phyloP scores from a whole-genome alignment of 2,329 filamentous ascomycete species.

The Parascedosporium putredinis region DNA sequence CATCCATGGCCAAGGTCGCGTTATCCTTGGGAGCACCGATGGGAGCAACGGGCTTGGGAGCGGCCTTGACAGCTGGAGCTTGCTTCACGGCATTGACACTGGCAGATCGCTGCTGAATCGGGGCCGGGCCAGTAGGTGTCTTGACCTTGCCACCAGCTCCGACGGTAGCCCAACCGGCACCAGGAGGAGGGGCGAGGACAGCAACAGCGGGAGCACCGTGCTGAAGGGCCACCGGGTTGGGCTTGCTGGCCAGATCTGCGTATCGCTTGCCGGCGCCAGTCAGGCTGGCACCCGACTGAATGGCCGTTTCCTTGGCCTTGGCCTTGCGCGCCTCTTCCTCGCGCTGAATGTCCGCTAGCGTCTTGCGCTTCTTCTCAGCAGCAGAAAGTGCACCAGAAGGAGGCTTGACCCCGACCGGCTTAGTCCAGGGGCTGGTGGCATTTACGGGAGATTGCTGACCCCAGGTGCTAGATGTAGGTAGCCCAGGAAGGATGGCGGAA shows the following conservation, averaged over 20 bases:
- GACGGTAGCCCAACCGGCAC: constrained; percentile 79
- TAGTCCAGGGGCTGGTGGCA: constrained; percentile 57
- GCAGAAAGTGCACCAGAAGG: constrained; percentile 15
- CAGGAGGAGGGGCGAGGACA: constrained; percentile 31
- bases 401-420: constrained; percentile 42
- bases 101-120: constrained; percentile 30
- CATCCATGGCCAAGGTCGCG: constrained; percentile 57
- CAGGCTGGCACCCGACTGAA: constrained; percentile 10
- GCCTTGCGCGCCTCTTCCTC: constrained; percentile 89
- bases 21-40: constrained; percentile 31
- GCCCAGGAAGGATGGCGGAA: constrained; percentile 55
- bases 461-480: constrained; percentile 87
- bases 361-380: constrained; percentile 56
- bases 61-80: constrained; percentile 38
- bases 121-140: constrained; percentile 50
- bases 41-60: constrained; percentile 36
- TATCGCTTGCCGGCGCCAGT: constrained; percentile 66
- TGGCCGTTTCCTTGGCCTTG: constrained; percentile 41
- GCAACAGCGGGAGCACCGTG: constrained; percentile 25
- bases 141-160: constrained; percentile 90
- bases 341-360: constrained; percentile 87
- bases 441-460: constrained; percentile 65
- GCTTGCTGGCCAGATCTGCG: constrained; percentile 85
- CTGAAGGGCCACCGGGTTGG: constrained; percentile 25
- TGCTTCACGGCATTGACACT: constrained; percentile 34